Base-by-base conservation (phyloP, 768 basidiomycete genomes). In the Rhodosporidiobolus sp. region DNA sequence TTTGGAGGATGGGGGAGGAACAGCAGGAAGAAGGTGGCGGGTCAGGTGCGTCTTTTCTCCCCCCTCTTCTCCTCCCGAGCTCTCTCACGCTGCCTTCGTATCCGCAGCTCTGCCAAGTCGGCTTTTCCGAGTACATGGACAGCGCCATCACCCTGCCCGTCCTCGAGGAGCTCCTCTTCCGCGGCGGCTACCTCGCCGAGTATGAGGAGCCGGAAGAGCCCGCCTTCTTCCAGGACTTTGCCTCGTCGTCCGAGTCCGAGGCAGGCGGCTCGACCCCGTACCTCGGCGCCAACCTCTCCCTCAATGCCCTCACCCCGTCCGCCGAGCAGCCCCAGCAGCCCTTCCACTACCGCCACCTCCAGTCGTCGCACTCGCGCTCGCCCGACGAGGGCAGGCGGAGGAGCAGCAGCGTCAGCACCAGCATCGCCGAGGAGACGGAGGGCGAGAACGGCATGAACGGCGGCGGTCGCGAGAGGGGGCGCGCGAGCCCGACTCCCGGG, bases 81-180 rank as follows among this genome's bases (percentile, higher is more conserved):
- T 20, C 24, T 14, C n/a, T 43, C 14, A 35, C 0, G 4, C 35
- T 17, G n/a, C n/a, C 24, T 11, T 85, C 88, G 89, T 82, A 7
- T 43, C 91, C 92, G 0, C 93, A 93, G 75, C 83, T 98, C 19
- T 84, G 84, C 26, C 85, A 88, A 16, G 92, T 99, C 74, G 94
- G 94, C n/a, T 94, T 92, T 10, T 97, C 95, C 4, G 95, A 99
- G 80, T 99, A 97, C 80, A 97, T 99, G 91, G 95, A 99, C 7
- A 82, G 81, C 6, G 89, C 95, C 1, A 84, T 99, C 53, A 91
- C 89, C 20, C 83, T 90, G 24, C 84, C 88, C 0, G 94, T 98
- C 26, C 83, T 99, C 19, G 90, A 88, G 65, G 95, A 97, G 79
- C 83, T 99, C 26, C 88, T 99, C 78, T 87, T 98, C 71, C 88